phyloP scores from a whole-genome alignment of 495 filamentous ascomycete species.

The Penicilliopsis zonata region DNA sequence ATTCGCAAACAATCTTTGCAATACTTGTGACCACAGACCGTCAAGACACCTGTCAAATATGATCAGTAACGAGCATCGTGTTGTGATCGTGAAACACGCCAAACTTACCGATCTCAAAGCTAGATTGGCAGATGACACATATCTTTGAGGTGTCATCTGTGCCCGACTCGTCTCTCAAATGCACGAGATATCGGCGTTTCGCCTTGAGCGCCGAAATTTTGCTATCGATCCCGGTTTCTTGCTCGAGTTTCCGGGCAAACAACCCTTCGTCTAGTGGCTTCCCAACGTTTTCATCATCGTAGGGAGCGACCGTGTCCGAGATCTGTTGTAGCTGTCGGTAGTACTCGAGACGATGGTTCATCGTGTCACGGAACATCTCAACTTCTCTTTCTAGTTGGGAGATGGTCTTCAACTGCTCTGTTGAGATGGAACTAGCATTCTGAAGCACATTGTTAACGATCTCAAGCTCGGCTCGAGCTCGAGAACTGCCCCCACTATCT shows the following conservation, averaged over 20 bases:
- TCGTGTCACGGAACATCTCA: conserved; percentile 59
- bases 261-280: conserved; percentile 26
- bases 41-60: conserved; percentile 51
- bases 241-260: conserved; percentile 20
- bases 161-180: conserved; percentile 44
- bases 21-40: conserved; percentile 81
- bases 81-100: too few relatives aligned
- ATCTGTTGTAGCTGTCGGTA: conserved; percentile 82
- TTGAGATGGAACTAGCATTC: conserved; percentile 45
- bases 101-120: conserved; percentile 56
- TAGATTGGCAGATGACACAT: conserved; percentile 69
- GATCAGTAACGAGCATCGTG: too few relatives aligned
- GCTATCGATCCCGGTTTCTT: conserved; percentile 36
- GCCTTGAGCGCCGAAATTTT: conserved; percentile 50
- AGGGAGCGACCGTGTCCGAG: conserved; percentile 72
- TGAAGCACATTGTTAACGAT: conserved; percentile 46
- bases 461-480: conserved; percentile 51
- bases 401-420: conserved; percentile 51
- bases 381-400: conserved; percentile 56
- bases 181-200: conserved; percentile 60
- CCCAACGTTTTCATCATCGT: conserved; percentile 44
- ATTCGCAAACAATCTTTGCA: conserved; percentile 71
- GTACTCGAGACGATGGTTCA: conserved; percentile 75
- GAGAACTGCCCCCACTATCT: conserved; percentile 43
- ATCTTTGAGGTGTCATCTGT: conserved; percentile 43